Base-by-base conservation (phyloP, 2,329 filamentous ascomycete species). In the Balansia obtecta region DNA sequence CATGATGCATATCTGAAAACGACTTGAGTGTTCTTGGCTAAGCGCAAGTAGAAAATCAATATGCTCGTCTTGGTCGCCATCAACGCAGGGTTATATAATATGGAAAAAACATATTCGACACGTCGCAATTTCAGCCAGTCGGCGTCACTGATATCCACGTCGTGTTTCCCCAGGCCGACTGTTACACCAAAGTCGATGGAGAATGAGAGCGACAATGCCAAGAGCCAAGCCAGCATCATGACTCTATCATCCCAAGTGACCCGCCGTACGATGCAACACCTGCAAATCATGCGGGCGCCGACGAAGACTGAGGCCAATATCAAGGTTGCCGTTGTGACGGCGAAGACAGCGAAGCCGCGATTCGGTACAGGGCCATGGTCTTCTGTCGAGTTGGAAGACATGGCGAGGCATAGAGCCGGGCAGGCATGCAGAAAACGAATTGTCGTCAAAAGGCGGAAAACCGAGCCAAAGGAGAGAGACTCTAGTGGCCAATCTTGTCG, bases 1-100 rank as follows among this genome's bases (percentile, higher is more conserved):
- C 89, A 89, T n/a, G 88, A 93, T n/a, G 83, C 82, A 67, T 85
- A 79, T 52, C 85, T 81, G 56, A 95, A 83, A 46, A 90, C 73
- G 55, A 80, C 80, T 57, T 94, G 82, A 0, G 79, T 83, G 52
- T 88, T 86, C 59, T 83, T 85, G 27, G 88, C 86, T 45, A 96
- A 74, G 40, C 85, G 83, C 46, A 96, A 74, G 68, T 94, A 96
- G 66, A 96, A 96, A 49, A 93, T 76, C 52, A 96, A 74, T 58
- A 96, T 87, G n/a, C 88, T 94, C 0, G 87, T 89, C 68, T 96
- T 96, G 47, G 88, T 88, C 2, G 85, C 82, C 87, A 95, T 94
- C 50, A 95, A 73, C 3, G 87, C 85, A 12, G 89, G 89, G 62
- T 95, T 94, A 82, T 83, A 83, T 53, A 83, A 63, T 38, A 84